Base-by-base conservation (phyloP, 2,329 filamentous ascomycete genomes). In the Neonectria faginata region DNA sequence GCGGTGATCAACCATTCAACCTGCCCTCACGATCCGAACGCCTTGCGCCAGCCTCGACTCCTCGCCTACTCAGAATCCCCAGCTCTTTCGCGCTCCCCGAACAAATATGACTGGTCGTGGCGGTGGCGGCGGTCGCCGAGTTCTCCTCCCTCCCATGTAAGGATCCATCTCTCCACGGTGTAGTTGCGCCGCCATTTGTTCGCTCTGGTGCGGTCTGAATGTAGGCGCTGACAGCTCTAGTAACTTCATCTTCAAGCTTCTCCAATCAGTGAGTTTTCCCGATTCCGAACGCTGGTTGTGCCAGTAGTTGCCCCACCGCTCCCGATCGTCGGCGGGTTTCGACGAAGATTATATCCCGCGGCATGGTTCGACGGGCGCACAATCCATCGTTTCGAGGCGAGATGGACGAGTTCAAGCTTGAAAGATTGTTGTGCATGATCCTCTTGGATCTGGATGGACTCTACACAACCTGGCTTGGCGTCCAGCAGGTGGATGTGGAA, bases 171-270 rank as follows among this genome's bases (percentile, higher is more conserved):
- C 60, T 62, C 54, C 57, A 44, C 29, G 54, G 50, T 50, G 50
- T 52, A 52, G 11, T 47, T 22, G 50, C 64, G 58, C 70, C 62
- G 67, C 67, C 67, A 70, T 64, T 60, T 60, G 56, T 42, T 62
- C 39, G 53, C 27, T 57, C 41, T n/a, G 16, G 25, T 25, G 39
- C 27, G 27, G 9, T 16, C 29, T 39, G n/a, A 10, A 12, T 29
- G 11, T 39, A 39, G 47, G 44, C 67, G 68, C 73, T 79, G 66
- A 79, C 59, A 10, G 31, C 11, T 33, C 11, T 53, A 81, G 79
- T 83, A 82, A 83, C 74, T 80, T 82, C 70, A 82, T 83, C 67
- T 83, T 83, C 88, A 97, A 96, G 85, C 91, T 97, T 42, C 88
- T 98, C 10, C 94, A 90, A 75, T 83, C 81, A 50, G 79, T 81